Base-by-base conservation (phyloP, 1,284 basidiomycete species). In the Gomphus bonarii region DNA sequence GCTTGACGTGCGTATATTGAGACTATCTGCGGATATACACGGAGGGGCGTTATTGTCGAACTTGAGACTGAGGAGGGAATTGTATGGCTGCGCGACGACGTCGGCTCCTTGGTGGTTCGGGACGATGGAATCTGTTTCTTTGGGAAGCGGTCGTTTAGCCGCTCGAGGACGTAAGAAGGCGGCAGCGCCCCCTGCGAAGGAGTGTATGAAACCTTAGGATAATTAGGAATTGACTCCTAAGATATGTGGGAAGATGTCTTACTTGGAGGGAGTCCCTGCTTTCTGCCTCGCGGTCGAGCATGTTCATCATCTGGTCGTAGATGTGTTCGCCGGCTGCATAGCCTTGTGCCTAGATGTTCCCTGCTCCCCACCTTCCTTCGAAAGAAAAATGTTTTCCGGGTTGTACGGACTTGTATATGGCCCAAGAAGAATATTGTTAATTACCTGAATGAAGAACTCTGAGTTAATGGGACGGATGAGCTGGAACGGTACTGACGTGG, bases 61-160 rank as follows among this genome's bases (percentile, higher is more conserved):
- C 71, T 97, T 97, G 59, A 97, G 79, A 4, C 97, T 93, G 16
- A 99, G 76, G 51, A 99, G 70, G 0, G 88, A 93, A 70, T 99
- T 99, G 74, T 99, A 99, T 1, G 97, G 97, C 67, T 99, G 97
- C 4, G 99, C 97, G 54, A 97, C 93, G 59, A 97, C 92, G 64
- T 97, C 94, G 44, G 88, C 85, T 66, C 91, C 89, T 61, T 88
- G 82, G 2, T 87, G 82, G 67, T 98, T 97, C 5, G 97, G 97
- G 65, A 99, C 99, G 52, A 99, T 95, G 35, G 94, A 97, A 98
- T 95, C 59, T 99, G 82, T 71, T 99, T 99, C 75, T 99, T 99
- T 0, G 97, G 95, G 67, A 97, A 99, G 63, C 89, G 91, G 74
- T 99, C 97, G 71, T 97, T 97, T 42, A 99, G 75, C 33, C 95